These are phyloP conservation scores for Penicillium sp. DNA, from an alignment of 2,329 filamentous ascomycete genomes.

Conservation along the genomic window DNA sequence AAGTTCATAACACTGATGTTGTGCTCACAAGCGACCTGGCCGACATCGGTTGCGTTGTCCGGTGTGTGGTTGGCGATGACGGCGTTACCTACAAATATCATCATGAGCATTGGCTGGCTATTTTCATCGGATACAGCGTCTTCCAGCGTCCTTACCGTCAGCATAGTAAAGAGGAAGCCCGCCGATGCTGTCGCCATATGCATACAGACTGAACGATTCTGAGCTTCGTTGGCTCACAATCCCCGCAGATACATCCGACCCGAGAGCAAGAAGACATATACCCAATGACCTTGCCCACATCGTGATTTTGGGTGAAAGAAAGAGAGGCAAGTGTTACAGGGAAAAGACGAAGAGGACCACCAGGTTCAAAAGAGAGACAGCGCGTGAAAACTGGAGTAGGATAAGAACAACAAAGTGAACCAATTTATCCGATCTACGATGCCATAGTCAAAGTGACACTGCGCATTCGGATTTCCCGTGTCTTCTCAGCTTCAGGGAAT, in stretches of 20 bases:
- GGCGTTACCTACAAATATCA: neutral
- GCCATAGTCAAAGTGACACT: no score
- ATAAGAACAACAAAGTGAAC: no score
- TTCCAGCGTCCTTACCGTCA: slow-evolving; percentile 4
- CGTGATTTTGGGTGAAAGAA: neutral
- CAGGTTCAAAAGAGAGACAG: neutral
- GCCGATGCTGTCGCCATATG: slow-evolving; percentile 13
- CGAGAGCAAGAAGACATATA: neutral
- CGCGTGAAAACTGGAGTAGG: no score
- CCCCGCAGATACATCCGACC: neutral
- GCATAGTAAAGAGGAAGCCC: slow-evolving; percentile 13
- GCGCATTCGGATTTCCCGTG: no score
- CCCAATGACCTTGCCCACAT: neutral
- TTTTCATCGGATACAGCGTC: neutral
- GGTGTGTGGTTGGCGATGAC: neutral
- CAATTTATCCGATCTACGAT: no score
- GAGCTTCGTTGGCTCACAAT: neutral
- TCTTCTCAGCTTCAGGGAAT: neutral
- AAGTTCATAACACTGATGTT: neutral
- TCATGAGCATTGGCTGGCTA: neutral
- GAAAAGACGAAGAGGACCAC: neutral
- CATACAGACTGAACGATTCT: slow-evolving; percentile 10
- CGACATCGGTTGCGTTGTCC: slow-evolving; percentile 3
- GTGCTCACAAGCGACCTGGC: slow-evolving; percentile 2
- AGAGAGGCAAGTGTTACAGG: neutral